Evolutionary conservation across 2,329 filamentous ascomycete species (phyloP).

Genomic region (Elsinoe fawcettii): DNA sequence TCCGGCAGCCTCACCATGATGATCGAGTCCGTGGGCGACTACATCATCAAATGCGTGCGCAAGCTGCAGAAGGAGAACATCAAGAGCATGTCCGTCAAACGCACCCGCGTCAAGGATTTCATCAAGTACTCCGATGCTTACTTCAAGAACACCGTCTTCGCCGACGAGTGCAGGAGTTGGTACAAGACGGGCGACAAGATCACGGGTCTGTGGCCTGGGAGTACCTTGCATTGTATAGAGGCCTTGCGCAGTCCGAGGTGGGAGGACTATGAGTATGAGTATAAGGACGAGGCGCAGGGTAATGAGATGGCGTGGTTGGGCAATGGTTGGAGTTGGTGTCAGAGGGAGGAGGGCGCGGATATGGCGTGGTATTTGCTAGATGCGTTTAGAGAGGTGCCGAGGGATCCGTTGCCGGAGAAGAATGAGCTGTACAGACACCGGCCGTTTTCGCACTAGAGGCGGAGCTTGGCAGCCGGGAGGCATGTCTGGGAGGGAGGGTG

Average conservation of each 20-base stretch:
- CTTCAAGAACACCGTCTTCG: conserved; percentile 41
- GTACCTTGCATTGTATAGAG: conserved; percentile 44
- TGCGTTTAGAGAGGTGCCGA: conserved; percentile 33
- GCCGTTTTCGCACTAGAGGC: conserved; percentile 31
- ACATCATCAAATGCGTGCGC: conserved; percentile 23
- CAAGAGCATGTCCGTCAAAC: conserved; percentile 37
- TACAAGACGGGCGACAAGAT: conserved; percentile 27
- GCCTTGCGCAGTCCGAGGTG: conserved; percentile 37
- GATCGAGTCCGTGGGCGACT: conserved; percentile 35
- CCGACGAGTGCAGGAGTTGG: conserved; percentile 40
- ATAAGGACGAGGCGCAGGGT: conserved; percentile 22
- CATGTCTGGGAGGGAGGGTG: not conserved
- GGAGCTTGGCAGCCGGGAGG: not conserved
- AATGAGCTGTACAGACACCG: conserved; percentile 29
- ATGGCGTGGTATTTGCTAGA: conserved; percentile 37
- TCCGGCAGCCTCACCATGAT: conserved; percentile 35
- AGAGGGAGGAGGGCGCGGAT: conserved; percentile 30
- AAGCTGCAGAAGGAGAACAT: conserved; percentile 35
- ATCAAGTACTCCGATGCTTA: conserved; percentile 37
- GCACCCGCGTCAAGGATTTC: conserved; percentile 45
- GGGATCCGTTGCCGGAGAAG: conserved; percentile 32
- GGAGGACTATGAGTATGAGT: conserved; percentile 42
- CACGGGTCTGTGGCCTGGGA: conserved; percentile 39
- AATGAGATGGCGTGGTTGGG: conserved; percentile 32
- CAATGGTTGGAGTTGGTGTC: conserved; percentile 31